These are phyloP conservation scores for Sarocladium oryzae DNA, from an alignment of 2,329 filamentous ascomycete species.

Conservation along the genomic window DNA sequence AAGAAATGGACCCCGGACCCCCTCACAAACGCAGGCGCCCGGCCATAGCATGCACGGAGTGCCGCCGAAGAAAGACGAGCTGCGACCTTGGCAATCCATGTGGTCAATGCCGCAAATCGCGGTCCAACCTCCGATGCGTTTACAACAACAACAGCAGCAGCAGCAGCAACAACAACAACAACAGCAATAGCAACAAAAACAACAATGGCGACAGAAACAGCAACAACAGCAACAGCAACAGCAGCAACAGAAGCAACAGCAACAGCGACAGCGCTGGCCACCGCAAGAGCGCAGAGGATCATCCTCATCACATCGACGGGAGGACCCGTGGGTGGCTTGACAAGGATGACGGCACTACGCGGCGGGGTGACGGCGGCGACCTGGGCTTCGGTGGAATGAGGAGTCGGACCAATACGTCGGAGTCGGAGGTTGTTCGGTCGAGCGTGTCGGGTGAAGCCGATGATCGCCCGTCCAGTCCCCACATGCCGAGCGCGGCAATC, in stretches of 20 bases:
- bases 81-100: slow-evolving; percentile 14
- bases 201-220: not conserved
- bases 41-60: slow-evolving; percentile 15
- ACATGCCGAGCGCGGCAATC: not conserved
- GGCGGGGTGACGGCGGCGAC: not conserved
- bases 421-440: not conserved
- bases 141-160: slow-evolving; percentile 11
- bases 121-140: slow-evolving; percentile 12
- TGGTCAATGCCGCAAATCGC: slow-evolving; percentile 14
- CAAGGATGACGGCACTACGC: not conserved
- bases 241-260: not conserved
- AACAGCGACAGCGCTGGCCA: not conserved
- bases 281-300: not conserved
- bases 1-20: slow-evolving; percentile 14
- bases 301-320: not conserved
- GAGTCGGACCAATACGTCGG: not conserved
- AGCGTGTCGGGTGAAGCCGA: not conserved
- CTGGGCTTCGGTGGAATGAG: not conserved
- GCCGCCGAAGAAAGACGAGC: slow-evolving; percentile 14
- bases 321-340: not conserved
- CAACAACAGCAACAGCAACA: not conserved
- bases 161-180: not conserved
- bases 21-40: slow-evolving; percentile 14
- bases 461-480: not conserved
- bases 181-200: not conserved